Percentiles rank a stretch among this genome's conserved stretches.
These are phyloP conservation scores for Dillenia suffruticosa DNA, from an alignment of 164 flowering plant species.

Conservation along the genomic window DNA sequence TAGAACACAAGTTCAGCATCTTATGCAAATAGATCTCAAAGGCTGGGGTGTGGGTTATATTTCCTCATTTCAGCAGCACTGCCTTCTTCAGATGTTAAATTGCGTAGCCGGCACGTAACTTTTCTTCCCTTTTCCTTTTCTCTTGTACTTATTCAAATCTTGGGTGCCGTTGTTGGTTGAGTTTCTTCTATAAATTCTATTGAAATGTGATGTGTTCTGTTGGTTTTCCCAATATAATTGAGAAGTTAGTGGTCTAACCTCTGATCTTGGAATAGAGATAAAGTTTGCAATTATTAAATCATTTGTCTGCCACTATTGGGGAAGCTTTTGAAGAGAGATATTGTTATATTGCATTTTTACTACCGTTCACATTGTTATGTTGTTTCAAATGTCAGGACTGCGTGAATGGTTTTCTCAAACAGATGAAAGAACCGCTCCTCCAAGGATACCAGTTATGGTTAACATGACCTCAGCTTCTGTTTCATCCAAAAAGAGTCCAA, in stretches of 20 bases:
- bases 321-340: too few relatives aligned
- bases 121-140: background rate
- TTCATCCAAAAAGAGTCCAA: slow-evolving; percentile 50
- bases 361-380: background rate
- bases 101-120: slow-evolving; percentile 83
- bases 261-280: too few relatives aligned
- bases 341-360: too few relatives aligned
- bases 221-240: too few relatives aligned
- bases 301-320: too few relatives aligned
- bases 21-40: slow-evolving; percentile 97
- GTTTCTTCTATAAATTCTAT: background rate
- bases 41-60: slow-evolving; percentile 97
- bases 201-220: too few relatives aligned
- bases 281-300: too few relatives aligned
- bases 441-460: slow-evolving; percentile 91
- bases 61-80: slow-evolving; percentile 89
- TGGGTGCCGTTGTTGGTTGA: background rate
- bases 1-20: slow-evolving; percentile 93
- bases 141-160: background rate
- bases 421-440: slow-evolving; percentile 70
- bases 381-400: slow-evolving; percentile 48
- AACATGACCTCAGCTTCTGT: slow-evolving; percentile 75
- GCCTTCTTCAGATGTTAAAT: slow-evolving; percentile 92
- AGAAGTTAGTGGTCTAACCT: too few relatives aligned
- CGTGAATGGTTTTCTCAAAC: slow-evolving; percentile 97